Base-by-base conservation (phyloP, 2,329 filamentous ascomycete genomes). In the Aspergillus latus region DNA sequence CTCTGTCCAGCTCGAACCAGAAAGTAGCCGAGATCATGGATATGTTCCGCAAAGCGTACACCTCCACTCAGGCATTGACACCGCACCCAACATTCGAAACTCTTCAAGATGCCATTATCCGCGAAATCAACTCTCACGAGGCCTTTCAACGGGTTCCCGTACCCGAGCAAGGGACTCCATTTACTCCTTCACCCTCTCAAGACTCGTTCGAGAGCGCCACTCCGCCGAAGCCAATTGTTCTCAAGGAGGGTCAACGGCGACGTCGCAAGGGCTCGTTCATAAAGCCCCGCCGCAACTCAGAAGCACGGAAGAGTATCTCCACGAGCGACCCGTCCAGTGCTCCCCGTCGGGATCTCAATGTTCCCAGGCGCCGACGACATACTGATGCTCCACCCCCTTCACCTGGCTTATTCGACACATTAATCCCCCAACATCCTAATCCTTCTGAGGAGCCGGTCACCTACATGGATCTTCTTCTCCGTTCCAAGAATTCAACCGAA, bases 121-220 rank as follows among this genome's bases (percentile, higher is more conserved):
- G 74, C 8, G 74, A 77, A 54, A 74, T 77, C 50, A 77, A 77
- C 52, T 76, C 72, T 2, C 74, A 76, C 47, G 74, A 76, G 52
- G 74, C 74, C 10, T 76, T 77, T 56, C 70, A 65, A 29, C 64
- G 63, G 13, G 66, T 75, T 0, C 69, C 72, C 34, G 49, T 68
- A 43, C 69, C 72, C 11, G 61, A 57, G 8, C 42, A 59, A n/a
- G 72, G 71, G 1, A 67, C 70, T 32, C 66, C 65, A 5, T 72
- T 73, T 46, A 74, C 72, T 0, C 72, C 72, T 8, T 64, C 66
- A 2, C 49, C 65, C 15, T 64, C 60, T 3, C 57, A 68, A 39
- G 59, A 62, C 6, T 63, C 62, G 2, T 69, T 69, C 39, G 59
- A 67, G 32, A 39, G 48, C 11, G 32, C 59, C 2, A 57, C 52